A percentile compares a stretch with the other conserved stretches of the same genome.
phyloP scores from a whole-genome alignment of 148 eudicot species.

The Bassia scoparia region DNA sequence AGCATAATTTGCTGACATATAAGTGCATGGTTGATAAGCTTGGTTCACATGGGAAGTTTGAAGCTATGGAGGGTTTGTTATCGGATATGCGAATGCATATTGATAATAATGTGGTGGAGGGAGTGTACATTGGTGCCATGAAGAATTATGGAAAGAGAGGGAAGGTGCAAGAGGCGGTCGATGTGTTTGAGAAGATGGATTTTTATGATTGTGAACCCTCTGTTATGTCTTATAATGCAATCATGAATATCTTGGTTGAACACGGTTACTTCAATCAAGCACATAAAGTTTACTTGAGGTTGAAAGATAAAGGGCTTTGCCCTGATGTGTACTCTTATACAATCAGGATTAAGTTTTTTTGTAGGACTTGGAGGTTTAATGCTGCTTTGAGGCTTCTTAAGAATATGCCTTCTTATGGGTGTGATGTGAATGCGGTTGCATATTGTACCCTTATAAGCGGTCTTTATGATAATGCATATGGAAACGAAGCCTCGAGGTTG shows the following conservation, averaged over 20 bases:
- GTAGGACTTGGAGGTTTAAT: slow-evolving; percentile 65
- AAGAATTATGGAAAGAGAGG: slow-evolving; percentile 74
- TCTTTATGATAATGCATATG: slow-evolving; percentile 53
- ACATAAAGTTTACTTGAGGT: slow-evolving; percentile 85
- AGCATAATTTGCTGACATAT: slow-evolving; percentile 61
- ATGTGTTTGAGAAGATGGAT: slow-evolving; percentile 96
- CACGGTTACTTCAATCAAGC: slow-evolving; percentile 69
- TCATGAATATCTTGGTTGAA: slow-evolving; percentile 87
- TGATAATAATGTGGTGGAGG: slow-evolving; percentile 59
- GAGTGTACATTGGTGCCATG: slow-evolving; percentile 79
- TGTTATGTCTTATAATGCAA: slow-evolving; percentile 59
- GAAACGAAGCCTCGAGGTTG: slow-evolving; percentile 56
- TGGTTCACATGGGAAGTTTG: slow-evolving; percentile 65
- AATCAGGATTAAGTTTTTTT: slow-evolving; percentile 84
- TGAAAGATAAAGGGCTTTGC: slow-evolving; percentile 61
- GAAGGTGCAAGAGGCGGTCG: slow-evolving; percentile 75
- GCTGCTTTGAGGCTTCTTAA: slow-evolving; percentile 80
- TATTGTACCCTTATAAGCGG: slow-evolving; percentile 85
- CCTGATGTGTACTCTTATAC: slow-evolving; percentile 83
- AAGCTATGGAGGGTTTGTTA: slow-evolving; percentile 67
- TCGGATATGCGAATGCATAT: slow-evolving; percentile 62
- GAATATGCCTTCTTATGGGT: slow-evolving; percentile 66
- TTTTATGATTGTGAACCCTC: slow-evolving; percentile 74
- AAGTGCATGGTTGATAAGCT: slow-evolving; percentile 77
- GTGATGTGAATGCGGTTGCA: slow-evolving; percentile 69